phyloP scores from a whole-genome alignment of 2,329 filamentous ascomycete species.

The Ceratocystis diversiconidia region DNA sequence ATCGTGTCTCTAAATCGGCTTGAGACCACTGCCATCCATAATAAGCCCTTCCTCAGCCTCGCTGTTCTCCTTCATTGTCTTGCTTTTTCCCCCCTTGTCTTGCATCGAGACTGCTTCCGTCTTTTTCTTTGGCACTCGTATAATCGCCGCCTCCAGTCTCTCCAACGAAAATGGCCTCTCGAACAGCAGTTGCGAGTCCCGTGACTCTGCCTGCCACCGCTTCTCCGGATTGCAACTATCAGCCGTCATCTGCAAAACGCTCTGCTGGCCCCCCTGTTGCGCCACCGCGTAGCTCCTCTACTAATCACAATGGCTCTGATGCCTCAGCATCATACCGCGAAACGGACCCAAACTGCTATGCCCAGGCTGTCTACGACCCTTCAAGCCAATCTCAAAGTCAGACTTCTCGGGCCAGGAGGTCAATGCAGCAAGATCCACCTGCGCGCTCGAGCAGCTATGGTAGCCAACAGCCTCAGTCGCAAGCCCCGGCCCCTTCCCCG shows the following conservation, averaged over 20 bases:
- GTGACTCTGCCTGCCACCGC: conserved; percentile 28
- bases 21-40: no score
- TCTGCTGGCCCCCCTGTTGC: conserved; percentile 55
- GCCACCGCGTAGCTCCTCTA: conserved; percentile 71
- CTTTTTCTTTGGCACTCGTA: background rate
- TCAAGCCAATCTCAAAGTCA: conserved; percentile 10
- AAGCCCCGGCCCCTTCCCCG: background rate
- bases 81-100: conserved; percentile 5
- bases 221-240: conserved; percentile 27
- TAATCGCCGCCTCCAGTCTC: background rate
- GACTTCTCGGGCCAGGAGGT: conserved; percentile 19
- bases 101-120: conserved; percentile 6
- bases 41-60: conserved; percentile 2
- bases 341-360: conserved; percentile 7
- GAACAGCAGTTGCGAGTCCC: conserved; percentile 32
- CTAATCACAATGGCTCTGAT: conserved; percentile 28
- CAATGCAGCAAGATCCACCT: conserved; percentile 25
- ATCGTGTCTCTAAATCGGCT: no score
- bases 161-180: conserved; percentile 30
- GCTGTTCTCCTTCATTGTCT: conserved; percentile 2
- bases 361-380: conserved; percentile 24
- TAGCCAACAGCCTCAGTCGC: conserved; percentile 9
- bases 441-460: conserved; percentile 26
- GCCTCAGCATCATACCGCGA: conserved; percentile 12
- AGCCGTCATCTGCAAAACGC: conserved; percentile 35